phyloP scores from a whole-genome alignment of 1,139 yeast genomes.

The Pichia sp. region DNA sequence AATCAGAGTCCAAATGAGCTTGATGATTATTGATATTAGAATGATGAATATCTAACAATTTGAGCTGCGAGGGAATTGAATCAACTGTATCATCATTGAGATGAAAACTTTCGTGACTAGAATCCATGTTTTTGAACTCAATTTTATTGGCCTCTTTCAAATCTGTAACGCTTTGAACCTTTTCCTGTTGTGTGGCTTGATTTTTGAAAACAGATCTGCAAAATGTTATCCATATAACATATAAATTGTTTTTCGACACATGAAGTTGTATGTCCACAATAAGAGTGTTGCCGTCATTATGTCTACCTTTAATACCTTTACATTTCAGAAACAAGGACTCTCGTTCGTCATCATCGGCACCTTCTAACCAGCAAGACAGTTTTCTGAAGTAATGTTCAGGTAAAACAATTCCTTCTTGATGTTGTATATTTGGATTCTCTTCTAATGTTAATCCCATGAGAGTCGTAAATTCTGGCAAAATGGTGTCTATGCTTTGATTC shows the following conservation, averaged over 20 bases:
- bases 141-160: not conserved
- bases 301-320: constrained; percentile 58
- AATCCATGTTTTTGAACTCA: not conserved
- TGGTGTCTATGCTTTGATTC: constrained; percentile 41
- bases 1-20: constrained; percentile 3
- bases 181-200: constrained; percentile 1
- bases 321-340: constrained; percentile 48
- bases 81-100: constrained; percentile 8
- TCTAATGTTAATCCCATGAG: constrained; percentile 43
- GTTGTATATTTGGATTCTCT: constrained; percentile 32
- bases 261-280: constrained; percentile 75
- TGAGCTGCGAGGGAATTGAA: constrained; percentile 48
- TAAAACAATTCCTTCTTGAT: constrained; percentile 50
- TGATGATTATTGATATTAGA: not conserved
- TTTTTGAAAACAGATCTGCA: constrained; percentile 35
- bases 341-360: constrained; percentile 20
- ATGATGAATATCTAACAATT: constrained; percentile 22
- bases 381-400: constrained; percentile 88
- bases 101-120: not conserved
- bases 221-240: constrained; percentile 83
- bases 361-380: constrained; percentile 27
- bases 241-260: constrained; percentile 50
- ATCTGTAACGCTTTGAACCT: not conserved
- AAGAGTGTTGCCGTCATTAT: constrained; percentile 58
- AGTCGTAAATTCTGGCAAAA: constrained; percentile 59